Conservation (phyloP, 2,329 filamentous ascomycete species). For the Ilyonectria mors-panacis region DNA sequence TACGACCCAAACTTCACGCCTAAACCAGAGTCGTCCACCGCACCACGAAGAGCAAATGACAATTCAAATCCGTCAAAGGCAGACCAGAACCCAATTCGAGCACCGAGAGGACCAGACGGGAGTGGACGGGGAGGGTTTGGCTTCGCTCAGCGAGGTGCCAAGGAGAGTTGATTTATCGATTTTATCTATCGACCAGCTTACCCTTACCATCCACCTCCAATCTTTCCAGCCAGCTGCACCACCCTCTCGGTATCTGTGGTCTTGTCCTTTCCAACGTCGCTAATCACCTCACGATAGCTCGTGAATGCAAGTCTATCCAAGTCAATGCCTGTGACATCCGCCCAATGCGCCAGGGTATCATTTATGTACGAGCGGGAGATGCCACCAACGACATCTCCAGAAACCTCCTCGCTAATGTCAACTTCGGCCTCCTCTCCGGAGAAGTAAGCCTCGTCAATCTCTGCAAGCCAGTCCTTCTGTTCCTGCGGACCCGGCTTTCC, state of each 20-base stretch:
- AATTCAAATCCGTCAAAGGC: conserved; percentile 54
- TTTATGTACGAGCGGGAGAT: conserved; percentile 78
- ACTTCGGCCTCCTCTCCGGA: conserved; percentile 74
- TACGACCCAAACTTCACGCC: conserved; percentile 83
- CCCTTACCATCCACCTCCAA: conserved; percentile 90
- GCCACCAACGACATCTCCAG: conserved; percentile 68
- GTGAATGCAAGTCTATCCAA: conserved; percentile 84
- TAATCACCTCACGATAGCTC: conserved; percentile 92
- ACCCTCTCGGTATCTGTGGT: conserved; percentile 83
- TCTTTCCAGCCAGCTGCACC: conserved; percentile 89
- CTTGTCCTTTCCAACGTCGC: conserved; percentile 88
- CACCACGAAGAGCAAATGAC: conserved; percentile 58
- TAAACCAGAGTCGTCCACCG: conserved; percentile 69
- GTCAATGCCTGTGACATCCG: conserved; percentile 77
- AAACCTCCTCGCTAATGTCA: conserved; percentile 46
- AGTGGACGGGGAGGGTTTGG: conserved; percentile 85
- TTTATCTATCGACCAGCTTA: conserved; percentile 45
- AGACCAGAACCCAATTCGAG: conserved; percentile 77
- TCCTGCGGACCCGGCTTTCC: conserved; percentile 79
- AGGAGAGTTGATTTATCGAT: conserved; percentile 53
- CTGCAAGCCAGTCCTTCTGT: conserved; percentile 87
- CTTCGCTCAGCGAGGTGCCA: conserved; percentile 75
- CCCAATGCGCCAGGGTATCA: conserved; percentile 83
- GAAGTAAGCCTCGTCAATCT: conserved; percentile 92
- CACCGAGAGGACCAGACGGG: conserved; percentile 83